A percentile compares a stretch with the other conserved stretches of the same genome.
Conservation (phyloP, 495 filamentous ascomycete species). For the Penicillium macrosclerotiorum region DNA sequence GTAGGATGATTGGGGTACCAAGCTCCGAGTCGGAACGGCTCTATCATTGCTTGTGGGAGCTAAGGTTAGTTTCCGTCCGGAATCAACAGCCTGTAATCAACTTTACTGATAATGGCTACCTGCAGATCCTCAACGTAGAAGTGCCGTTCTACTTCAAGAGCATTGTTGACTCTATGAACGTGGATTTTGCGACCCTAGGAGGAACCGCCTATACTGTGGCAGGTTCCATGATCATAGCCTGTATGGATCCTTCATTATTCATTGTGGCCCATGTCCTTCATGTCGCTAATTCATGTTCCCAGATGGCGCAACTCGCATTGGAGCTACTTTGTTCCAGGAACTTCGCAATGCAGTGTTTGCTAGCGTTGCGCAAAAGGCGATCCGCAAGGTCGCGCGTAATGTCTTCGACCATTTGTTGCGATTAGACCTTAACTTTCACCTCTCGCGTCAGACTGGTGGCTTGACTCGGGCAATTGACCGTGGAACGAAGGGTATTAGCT, state of each 20-base stretch:
- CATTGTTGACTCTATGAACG: slow-evolving; percentile 96
- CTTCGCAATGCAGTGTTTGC: slow-evolving; percentile 94
- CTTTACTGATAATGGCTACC: slow-evolving; percentile 12
- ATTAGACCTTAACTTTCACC: slow-evolving; percentile 90
- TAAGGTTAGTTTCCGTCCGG: slow-evolving; percentile 52
- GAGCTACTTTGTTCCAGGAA: slow-evolving; percentile 85
- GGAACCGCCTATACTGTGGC: slow-evolving; percentile 87
- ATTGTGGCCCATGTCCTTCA: slow-evolving; percentile 7
- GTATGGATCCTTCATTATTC: slow-evolving; percentile 39
- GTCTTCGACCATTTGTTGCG: slow-evolving; percentile 89
- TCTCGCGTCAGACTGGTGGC: slow-evolving; percentile 90
- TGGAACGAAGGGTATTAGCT: slow-evolving; percentile 97
- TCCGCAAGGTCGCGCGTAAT: slow-evolving; percentile 83
- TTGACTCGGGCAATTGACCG: slow-evolving; percentile 92
- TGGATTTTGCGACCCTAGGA: slow-evolving; percentile 79
- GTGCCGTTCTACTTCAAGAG: slow-evolving; percentile 98
- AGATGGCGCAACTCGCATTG: slow-evolving; percentile 86
- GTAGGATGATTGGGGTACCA: slow-evolving; percentile 73
- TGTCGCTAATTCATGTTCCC: slow-evolving; percentile 2
- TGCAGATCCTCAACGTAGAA: slow-evolving; percentile 86
- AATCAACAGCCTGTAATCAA: no score
- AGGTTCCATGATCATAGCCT: slow-evolving; percentile 87
- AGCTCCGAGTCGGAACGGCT: slow-evolving; percentile 77
- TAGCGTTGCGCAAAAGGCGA: slow-evolving; percentile 94
- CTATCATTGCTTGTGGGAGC: slow-evolving; percentile 81